Conservation (phyloP, 2,329 filamentous ascomycete species). For the Ophiostoma sp. region DNA sequence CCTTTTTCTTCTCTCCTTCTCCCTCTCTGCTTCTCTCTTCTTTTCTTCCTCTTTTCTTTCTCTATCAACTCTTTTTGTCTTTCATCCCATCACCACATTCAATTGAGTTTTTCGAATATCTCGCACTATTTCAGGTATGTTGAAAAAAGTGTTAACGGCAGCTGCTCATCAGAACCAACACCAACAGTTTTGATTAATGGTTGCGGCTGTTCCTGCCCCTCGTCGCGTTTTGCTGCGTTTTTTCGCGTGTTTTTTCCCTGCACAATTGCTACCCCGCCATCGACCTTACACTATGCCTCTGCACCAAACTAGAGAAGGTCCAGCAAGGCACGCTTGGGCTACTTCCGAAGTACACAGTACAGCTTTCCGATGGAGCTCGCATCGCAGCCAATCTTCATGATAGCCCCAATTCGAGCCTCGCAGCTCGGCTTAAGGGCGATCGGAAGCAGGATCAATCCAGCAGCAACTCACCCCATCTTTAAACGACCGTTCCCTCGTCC, state of each 20-base stretch:
- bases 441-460: constrained; percentile 1
- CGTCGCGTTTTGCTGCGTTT: neutral
- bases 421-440: constrained; percentile 10
- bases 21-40: constrained; percentile 9
- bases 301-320: neutral
- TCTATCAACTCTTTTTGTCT: constrained; percentile 1
- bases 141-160: too few relatives aligned
- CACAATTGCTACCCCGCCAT: constrained; percentile 15
- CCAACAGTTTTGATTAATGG: neutral
- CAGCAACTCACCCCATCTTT: constrained; percentile 17
- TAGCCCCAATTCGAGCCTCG: neutral
- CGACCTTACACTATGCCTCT: neutral
- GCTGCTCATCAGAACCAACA: neutral
- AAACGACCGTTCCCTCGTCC: neutral
- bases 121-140: constrained; percentile 17
- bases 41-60: constrained; percentile 10
- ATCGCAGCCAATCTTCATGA: constrained; percentile 11
- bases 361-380: neutral
- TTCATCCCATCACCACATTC: constrained; percentile 10
- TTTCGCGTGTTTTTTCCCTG: constrained; percentile 5
- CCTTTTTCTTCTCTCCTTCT: constrained; percentile 2
- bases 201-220: neutral
- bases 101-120: constrained; percentile 19
- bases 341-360: neutral
- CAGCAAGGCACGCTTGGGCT: neutral